Evolutionary conservation across 306 rosid species (phyloP), one percentile per base, ranked within the genome.

Genomic region (Acacia confusa): DNA sequence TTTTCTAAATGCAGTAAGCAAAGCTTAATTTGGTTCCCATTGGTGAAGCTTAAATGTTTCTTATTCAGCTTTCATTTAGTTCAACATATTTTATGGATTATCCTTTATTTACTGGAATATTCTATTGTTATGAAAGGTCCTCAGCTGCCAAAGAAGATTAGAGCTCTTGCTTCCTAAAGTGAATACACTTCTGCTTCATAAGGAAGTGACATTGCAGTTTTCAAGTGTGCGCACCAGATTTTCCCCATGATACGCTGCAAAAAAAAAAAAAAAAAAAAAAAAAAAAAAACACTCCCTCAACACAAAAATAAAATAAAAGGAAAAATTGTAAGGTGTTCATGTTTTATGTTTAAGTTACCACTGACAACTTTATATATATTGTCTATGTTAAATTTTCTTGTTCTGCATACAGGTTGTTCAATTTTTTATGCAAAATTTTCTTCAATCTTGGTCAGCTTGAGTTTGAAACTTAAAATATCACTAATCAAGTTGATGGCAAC

Each of bases 211-310:
- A 93, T 92, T 70, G 97, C 90, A 9, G 93, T 93, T 64, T 92
- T 93, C 81, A 89, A 83, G 83, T 90, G 98, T 67, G 97, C 93
- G 1, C 94, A 93, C 82, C 91, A 90, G 97, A 97, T 92, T 44
- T 71, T 63, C 36, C 15, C 22, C 48, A 44, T 72, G 32, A 60
- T 72, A 69, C 17, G 45, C 32, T 25, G 52, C 69, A 64, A 64
- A 64, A 64, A 15, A 9, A n/a, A n/a, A n/a, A n/a, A n/a, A n/a
- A n/a, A n/a, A n/a, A n/a, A n/a, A n/a, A n/a, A n/a, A n/a, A n/a
- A n/a, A n/a, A n/a, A n/a, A n/a, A n/a, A n/a, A n/a, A n/a, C n/a
- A 30, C 48, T 32, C 72, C 72, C 17, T 61, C 68, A 1, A 67
- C 5, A 36, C 6, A 11, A n/a, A 38, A 36, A 40, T 1, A 10